Conservation (phyloP, 768 basidiomycete species). For the Brasilioporus rufonigricans region DNA sequence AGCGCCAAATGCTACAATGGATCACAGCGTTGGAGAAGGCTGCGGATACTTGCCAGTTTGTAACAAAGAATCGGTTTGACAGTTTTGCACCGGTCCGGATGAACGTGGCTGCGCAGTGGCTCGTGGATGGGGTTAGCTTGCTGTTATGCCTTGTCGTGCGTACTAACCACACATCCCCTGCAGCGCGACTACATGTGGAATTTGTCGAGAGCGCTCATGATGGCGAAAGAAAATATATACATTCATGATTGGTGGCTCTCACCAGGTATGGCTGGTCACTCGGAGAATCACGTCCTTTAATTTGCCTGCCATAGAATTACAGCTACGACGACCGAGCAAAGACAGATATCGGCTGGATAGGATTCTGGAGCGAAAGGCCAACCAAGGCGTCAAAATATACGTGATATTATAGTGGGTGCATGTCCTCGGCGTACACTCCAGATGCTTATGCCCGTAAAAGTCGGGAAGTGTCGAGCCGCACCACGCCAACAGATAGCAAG, state of each 20-base stretch:
- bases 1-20: slow-evolving; percentile 98
- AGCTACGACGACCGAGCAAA: slow-evolving; percentile 81
- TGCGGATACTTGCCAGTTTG: slow-evolving; percentile 73
- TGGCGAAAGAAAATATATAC: slow-evolving; percentile 86
- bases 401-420: slow-evolving; percentile 84
- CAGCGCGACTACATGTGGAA: slow-evolving; percentile 99
- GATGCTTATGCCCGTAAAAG: slow-evolving; percentile 38
- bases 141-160: neutral
- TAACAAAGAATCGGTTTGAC: slow-evolving; percentile 80
- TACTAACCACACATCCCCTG: slow-evolving; percentile 4
- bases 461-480: slow-evolving; percentile 92
- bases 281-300: neutral
- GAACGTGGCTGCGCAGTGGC: slow-evolving; percentile 96
- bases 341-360: slow-evolving; percentile 84
- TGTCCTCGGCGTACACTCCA: neutral
- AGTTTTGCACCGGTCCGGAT: slow-evolving; percentile 91
- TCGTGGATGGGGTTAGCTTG: slow-evolving; percentile 86
- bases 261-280: slow-evolving; percentile 52
- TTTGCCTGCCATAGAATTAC: slow-evolving; percentile 54
- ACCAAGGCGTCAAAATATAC: slow-evolving; percentile 93
- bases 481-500: slow-evolving; percentile 94
- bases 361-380: slow-evolving; percentile 85
- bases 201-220: slow-evolving; percentile 82
- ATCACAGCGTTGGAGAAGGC: slow-evolving; percentile 87
- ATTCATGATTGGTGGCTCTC: slow-evolving; percentile 99